Evolutionary conservation across 371 early-diverging fungal genomes (phyloP), one percentile per base, ranked within the genome.

Genomic region (Dichotomocladium elegans): DNA sequence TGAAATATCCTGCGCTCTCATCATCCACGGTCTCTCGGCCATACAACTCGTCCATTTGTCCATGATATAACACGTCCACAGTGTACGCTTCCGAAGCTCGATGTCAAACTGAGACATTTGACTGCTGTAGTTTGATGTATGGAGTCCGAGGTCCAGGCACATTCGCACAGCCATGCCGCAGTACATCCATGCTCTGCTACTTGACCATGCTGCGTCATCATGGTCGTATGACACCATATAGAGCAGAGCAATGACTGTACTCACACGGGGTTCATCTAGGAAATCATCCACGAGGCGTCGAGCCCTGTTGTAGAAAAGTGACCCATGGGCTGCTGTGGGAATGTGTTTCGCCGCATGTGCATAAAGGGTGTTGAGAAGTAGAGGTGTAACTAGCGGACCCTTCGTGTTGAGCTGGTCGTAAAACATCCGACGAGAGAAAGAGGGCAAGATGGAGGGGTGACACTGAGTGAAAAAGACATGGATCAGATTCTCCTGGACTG

Each of bases 31-130:
- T 17, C 77, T 57, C 30, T 71, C 69, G 57, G 58, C 56, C 21
- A 53, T 57, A 37, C 68, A 60, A 34, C 77, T 77, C 24, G 62
- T 59, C 28, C 66, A 14, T 33, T 77, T 77, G 42, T 77, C 77
- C 66, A 71, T 55, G 4, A 64, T 60, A 52, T 66, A 77, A 46
- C 77, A 77, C 0, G 67, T 60, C 77, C 77, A 77, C 11, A 77
- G 43, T 15, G 71, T 67, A 4, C 74, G 55, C 41, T 63, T 65
- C 10, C 74, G 58, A 17, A 73, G 44, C 37, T 77, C 77, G 5
- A 71, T 65, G 35, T 77, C 77, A 14, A 61, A 67, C 15, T 66
- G 64, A 11, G 73, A 64, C 67, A 76, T 58, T 34, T 70, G 66
- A 31, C 66, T 63, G 21, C 63, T 68, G 46, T 72, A 66, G 29